Evolutionary conservation across 169 alveolate species (phyloP), one percentile per base, ranked within the genome.

Genomic region (Plasmodium vinckei): DNA sequence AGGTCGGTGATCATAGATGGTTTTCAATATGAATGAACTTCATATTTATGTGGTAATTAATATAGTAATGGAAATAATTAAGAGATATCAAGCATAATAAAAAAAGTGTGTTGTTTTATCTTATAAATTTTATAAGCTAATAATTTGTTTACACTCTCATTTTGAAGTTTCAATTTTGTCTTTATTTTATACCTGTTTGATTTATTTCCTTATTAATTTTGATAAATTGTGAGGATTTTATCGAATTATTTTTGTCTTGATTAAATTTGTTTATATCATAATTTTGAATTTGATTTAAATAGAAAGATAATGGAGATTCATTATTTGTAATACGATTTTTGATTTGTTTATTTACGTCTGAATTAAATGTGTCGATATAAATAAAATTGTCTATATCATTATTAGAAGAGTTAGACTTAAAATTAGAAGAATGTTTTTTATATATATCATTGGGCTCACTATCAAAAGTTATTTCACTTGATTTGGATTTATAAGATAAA

Each of bases 251-350:
- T 54, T 54, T 21, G 64, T 54, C 64, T 17, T 9, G 2, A 13
- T 54, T 54, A 7, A 65, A 65, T 6, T 65, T 23, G 7, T 73
- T 6, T 19, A 27, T 9, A 19, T 59, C 39, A 17, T 42, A 39
- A 23, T 63, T 63, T 33, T 39, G 47, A 39, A 46, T 42, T 17
- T 61, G 21, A 53, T 73, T 73, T 19, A 73, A 39, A 27, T 73
- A 60, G 17, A 27, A 73, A 23, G 73, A 51, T 51, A 73, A 19
- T 21, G 87, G 87, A 12, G 71, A 59, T 9, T 63, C 23, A 6
- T 73, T 42, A 13, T 59, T 59, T 23, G 15, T 59, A 42, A 73
- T 59, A 57, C 57, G 69, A 44, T 46, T 54, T 72, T 72, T 72
- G 10, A 54, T 54, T 19, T 17, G 53, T 19, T 27, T 33, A 23